Evolutionary conservation across 345 rosid species (phyloP), one percentile per base, ranked within the genome.

Genomic region (Salix udensis): DNA sequence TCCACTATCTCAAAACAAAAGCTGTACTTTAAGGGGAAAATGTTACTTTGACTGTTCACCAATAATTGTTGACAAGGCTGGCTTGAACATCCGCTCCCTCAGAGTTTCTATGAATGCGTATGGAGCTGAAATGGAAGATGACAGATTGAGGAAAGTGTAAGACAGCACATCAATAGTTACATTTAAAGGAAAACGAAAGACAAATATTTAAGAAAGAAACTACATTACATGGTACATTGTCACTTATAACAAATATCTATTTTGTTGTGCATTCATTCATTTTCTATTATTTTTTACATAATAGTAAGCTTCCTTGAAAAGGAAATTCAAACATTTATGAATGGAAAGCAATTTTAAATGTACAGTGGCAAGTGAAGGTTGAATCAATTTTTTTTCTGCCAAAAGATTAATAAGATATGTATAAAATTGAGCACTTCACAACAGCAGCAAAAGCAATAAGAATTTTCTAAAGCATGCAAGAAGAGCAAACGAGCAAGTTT

Each of bases 31-130:
- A 24, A 67, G 21, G 55, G 52, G 13, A 23, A 18, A 34, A 70
- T 72, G 68, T 73, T 89, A 90, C 90, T 89, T 94, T 8, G 91
- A 80, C 79, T 77, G 89, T 48, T 96, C 99, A 2, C 89, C 83
- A 77, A 94, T 86, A 66, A 96, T 91, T 44, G 94, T 90, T 39
- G 98, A 91, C 86, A 96, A 85, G 18, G 97, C 84, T 14, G 99
- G 99, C 81, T 96, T 96, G 88, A 96, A 94, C 95, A 96, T 91
- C 74, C 91, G 87, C 73, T 96, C 99, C 82, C 97, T 91, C 88
- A 96, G 80, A 60, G 98, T 96, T 72, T 96, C 98, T 40, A 96
- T 89, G 76, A 96, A 96, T 62, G 95, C 89, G 81, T 84, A 82
- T 12, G 97, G 94, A 21, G 91, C 99, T 90, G 88, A 69, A 82